Evolutionary conservation across 2,329 filamentous ascomycete genomes (phyloP).

Genomic region (Phialocephala subalpina): DNA sequence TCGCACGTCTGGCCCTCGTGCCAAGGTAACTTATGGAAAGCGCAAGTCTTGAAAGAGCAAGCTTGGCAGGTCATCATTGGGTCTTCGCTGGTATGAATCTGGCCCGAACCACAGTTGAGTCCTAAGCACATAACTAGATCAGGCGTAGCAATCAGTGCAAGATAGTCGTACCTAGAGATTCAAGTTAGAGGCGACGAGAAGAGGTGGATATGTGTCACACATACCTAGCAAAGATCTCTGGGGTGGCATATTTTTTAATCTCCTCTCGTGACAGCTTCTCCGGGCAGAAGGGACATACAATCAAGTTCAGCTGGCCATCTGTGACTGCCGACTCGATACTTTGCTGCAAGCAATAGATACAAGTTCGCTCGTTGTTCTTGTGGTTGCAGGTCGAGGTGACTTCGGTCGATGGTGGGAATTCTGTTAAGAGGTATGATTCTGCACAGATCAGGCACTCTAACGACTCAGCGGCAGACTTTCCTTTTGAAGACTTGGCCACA

Average conservation of each 20-base stretch:
- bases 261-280: conserved; percentile 22
- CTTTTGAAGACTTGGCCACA: background rate
- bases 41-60: conserved; percentile 35
- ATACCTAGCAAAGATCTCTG: conserved; percentile 25
- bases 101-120: conserved; percentile 29
- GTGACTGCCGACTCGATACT: conserved; percentile 17
- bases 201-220: background rate
- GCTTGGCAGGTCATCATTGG: conserved; percentile 35
- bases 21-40: conserved; percentile 36
- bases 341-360: conserved; percentile 22
- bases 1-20: conserved; percentile 36
- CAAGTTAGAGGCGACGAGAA: background rate
- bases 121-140: conserved; percentile 33
- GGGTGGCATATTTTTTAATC: conserved; percentile 26
- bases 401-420: conserved; percentile 24
- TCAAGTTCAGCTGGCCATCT: conserved; percentile 18
- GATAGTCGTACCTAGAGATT: conserved; percentile 28
- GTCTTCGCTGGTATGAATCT: conserved; percentile 28
- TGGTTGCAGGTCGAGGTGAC: conserved; percentile 28
- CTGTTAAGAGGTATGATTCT: background rate
- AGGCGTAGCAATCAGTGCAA: conserved; percentile 21
- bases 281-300: conserved; percentile 28
- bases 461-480: background rate
- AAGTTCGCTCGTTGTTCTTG: conserved; percentile 15
- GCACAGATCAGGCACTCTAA: conserved; percentile 29